A percentile compares a stretch with the other conserved stretches of the same genome.
These are phyloP conservation scores for Torrubiella hemipterigena DNA, from an alignment of 2,329 filamentous ascomycete genomes.

Conservation along the genomic window DNA sequence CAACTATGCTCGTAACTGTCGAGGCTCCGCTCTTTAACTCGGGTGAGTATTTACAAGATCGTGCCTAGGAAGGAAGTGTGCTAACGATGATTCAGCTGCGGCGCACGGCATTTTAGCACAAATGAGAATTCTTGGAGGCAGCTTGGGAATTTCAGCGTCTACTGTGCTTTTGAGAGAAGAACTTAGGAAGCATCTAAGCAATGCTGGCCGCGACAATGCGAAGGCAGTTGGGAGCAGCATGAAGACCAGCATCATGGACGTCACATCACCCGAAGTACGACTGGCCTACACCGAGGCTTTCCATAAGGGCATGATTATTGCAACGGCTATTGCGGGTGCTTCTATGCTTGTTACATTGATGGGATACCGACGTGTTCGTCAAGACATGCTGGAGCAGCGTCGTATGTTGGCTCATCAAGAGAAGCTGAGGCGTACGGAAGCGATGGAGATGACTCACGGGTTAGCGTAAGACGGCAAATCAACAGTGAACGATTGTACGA, in stretches of 20 bases:
- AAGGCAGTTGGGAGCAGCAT: constrained; percentile 11
- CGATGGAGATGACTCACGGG: background rate
- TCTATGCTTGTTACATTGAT: constrained; percentile 27
- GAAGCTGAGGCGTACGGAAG: background rate
- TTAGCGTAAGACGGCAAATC: no score
- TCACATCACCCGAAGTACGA: constrained; percentile 20
- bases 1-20: constrained; percentile 31
- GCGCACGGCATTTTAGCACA: constrained; percentile 42
- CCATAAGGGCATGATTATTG: constrained; percentile 32
- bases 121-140: constrained; percentile 38
- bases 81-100: constrained; percentile 23
- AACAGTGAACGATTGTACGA: no score
- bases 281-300: constrained; percentile 32
- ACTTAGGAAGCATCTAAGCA: constrained; percentile 15
- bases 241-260: constrained; percentile 11
- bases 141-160: constrained; percentile 40
- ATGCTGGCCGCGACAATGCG: constrained; percentile 16
- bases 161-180: constrained; percentile 29
- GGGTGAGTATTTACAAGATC: constrained; percentile 20
- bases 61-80: background rate
- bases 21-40: constrained; percentile 32
- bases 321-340: constrained; percentile 25
- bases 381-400: constrained; percentile 14
- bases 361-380: constrained; percentile 22
- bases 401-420: constrained; percentile 2